Evolutionary conservation across 2,329 filamentous ascomycete genomes (phyloP).

Genomic region (Corynespora cassiicola): DNA sequence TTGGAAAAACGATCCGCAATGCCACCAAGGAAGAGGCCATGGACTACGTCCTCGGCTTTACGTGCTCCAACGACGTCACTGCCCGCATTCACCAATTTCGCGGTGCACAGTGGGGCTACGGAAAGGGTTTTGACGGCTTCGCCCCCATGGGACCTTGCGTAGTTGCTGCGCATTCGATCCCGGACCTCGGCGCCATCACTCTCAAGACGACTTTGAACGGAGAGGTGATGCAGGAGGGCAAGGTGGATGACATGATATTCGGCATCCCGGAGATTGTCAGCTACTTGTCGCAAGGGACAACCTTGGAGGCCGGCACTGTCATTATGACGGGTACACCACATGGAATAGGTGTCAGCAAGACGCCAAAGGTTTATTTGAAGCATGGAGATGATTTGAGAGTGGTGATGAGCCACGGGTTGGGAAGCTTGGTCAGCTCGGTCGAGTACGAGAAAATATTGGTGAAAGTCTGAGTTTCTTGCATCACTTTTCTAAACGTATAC

Average conservation of each 20-base stretch:
- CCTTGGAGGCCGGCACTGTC: constrained; percentile 50
- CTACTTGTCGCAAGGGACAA: constrained; percentile 48
- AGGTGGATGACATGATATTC: constrained; percentile 55
- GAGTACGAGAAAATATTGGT: constrained; percentile 16
- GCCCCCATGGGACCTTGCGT: constrained; percentile 59
- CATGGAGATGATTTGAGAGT: constrained; percentile 50
- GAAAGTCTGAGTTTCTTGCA: too few species aligned
- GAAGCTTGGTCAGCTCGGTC: constrained; percentile 22
- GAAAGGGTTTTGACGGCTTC: constrained; percentile 60
- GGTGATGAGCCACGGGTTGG: constrained; percentile 35
- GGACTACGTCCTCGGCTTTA: constrained; percentile 59
- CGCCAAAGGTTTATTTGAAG: constrained; percentile 48
- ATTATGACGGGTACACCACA: constrained; percentile 56
- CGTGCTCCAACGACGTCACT: constrained; percentile 60
- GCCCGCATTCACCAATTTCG: constrained; percentile 55
- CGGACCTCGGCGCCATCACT: constrained; percentile 47
- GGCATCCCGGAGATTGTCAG: constrained; percentile 50
- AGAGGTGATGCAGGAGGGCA: constrained; percentile 48
- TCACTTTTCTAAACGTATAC: too few species aligned
- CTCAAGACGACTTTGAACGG: constrained; percentile 55
- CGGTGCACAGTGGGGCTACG: constrained; percentile 57
- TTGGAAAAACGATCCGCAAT: constrained; percentile 57
- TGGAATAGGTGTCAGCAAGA: constrained; percentile 51
- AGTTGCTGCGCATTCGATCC: constrained; percentile 48
- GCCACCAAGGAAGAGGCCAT: constrained; percentile 50